Percentiles rank a stretch among this genome's conserved stretches.
Conservation (phyloP, 2,329 filamentous ascomycete species). For the Teratosphaeria zuluensis region DNA sequence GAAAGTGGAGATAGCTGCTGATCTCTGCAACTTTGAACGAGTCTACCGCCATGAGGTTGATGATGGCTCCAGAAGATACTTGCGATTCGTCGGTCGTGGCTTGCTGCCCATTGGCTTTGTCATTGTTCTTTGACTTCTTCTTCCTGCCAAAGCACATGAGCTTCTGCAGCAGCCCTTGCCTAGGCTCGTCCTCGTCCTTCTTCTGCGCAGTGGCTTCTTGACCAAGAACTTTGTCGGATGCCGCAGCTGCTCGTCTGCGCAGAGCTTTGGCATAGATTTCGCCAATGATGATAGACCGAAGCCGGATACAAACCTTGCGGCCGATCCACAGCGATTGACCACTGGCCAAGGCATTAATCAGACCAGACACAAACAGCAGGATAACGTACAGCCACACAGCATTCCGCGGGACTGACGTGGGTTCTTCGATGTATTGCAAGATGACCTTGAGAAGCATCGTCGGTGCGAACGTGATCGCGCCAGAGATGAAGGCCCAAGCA, state of each 20-base stretch:
- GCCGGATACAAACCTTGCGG: conserved; percentile 83
- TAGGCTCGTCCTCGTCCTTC: conserved; percentile 34
- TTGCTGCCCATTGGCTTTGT: conserved; percentile 27
- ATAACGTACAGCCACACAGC: conserved; percentile 96
- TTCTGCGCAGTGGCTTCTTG: conserved; percentile 31
- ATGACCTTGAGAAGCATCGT: conserved; percentile 87
- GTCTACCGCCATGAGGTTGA: conserved; percentile 98
- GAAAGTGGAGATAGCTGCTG: conserved; percentile 87
- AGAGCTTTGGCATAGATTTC: conserved; percentile 96
- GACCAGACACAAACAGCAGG: conserved; percentile 72
- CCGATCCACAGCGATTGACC: conserved; percentile 87
- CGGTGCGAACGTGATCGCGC: conserved; percentile 79
- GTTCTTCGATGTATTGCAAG: conserved; percentile 84
- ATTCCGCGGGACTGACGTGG: conserved; percentile 63
- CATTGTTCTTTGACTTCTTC: conserved; percentile 42
- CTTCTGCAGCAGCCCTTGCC: conserved; percentile 35
- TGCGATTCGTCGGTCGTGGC: conserved; percentile 46
- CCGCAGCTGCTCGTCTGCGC: conserved; percentile 69
- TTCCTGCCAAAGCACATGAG: conserved; percentile 50
- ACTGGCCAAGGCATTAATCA: conserved; percentile 71
- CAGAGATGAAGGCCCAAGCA: conserved; percentile 66
- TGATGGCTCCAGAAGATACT: conserved; percentile 93
- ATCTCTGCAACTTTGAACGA: conserved; percentile 97
- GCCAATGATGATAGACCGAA: conserved; percentile 90
- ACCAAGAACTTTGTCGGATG: conserved; percentile 63